Base-by-base conservation (phyloP, 2,329 filamentous ascomycete species). In the Cordyceps sp. region DNA sequence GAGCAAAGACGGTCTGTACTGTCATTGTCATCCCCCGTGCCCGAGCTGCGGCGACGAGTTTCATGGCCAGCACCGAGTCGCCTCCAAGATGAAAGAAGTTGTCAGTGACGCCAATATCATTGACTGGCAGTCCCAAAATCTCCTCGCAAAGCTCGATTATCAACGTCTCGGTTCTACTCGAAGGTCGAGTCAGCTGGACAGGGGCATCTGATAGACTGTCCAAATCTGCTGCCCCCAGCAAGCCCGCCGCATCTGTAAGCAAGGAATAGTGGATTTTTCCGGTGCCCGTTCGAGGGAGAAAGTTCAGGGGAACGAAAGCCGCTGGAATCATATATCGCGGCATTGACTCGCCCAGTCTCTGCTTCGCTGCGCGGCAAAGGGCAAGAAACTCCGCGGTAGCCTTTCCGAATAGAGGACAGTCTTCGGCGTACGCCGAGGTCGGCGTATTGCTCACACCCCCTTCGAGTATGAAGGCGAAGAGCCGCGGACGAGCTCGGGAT, bases 11-110 rank as follows among this genome's bases (percentile, higher is more conserved):
- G 16, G 57, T 48, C 1, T 57, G 51, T 1, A 64, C 61, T 6
- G 48, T 55, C 17, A 65, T 28, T 2, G 42, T 33, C 17, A 61
- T 34, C 1, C 50, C 52, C 14, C 53, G 43, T 13, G 48, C 45
- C 23, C 58, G 46, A 6, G 56, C 54, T 14, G 48, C 36, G 1
- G 37, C 33, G 3, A 40, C 39, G 45, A 38, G 56, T 32, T 54
- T 58, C 57, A 66, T 68, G 2, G 61, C 60, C 2, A 49, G 34
- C 4, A 64, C 50, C 0, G 61, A 64, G 38, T 64, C 59, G 17
- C 62, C 62, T 10, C 62, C 62, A 0, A 63, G 45, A 1, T 49
- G 50, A 46, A 65, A 61, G 42, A 66, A 65, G 40, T 57, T 61
- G 36, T 61, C 53, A 10, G 59, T 49, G 3, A 48, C 36, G 5